Percentiles rank a stretch among this genome's conserved stretches.
Evolutionary conservation across 305 asterid genomes (phyloP).

Genomic region (Fraxinus nigra): DNA sequence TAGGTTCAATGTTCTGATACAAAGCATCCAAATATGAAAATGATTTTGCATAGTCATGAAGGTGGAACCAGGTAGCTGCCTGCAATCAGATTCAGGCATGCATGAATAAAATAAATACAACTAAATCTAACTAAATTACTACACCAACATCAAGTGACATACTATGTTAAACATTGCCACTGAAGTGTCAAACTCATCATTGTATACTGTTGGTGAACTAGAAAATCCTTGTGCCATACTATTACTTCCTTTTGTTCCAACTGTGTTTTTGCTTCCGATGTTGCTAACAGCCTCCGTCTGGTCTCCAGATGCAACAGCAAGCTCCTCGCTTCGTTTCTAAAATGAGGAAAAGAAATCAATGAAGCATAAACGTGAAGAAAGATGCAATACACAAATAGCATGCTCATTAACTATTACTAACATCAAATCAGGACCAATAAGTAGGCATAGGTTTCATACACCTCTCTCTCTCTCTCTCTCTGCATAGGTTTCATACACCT

Average conservation of each 20-base stretch:
- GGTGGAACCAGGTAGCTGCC: constrained; percentile 92
- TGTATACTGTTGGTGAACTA: constrained; percentile 37
- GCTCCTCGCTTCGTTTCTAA: constrained; percentile 70
- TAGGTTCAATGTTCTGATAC: constrained; percentile 85
- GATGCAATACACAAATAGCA: not conserved
- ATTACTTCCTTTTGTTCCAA: constrained; percentile 36
- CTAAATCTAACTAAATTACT: constrained; percentile 16
- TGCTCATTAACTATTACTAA: not conserved
- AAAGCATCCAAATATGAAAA: constrained; percentile 70
- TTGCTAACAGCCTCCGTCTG: constrained; percentile 48
- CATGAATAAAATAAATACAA: constrained; percentile 12
- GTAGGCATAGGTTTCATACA: not conserved
- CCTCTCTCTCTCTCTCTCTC: not conserved
- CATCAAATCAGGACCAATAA: not conserved
- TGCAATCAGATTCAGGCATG: constrained; percentile 36
- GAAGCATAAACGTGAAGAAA: not conserved
- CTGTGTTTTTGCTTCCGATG: constrained; percentile 40
- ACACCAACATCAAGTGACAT: constrained; percentile 30
- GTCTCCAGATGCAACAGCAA: constrained; percentile 58
- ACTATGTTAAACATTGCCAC: constrained; percentile 63
- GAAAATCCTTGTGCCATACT: constrained; percentile 32
- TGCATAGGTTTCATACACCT: not conserved
- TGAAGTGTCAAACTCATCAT: constrained; percentile 53
- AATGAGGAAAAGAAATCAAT: constrained; percentile 12
- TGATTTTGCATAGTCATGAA: constrained; percentile 76